Evolutionary conservation across 2,329 filamentous ascomycete species (phyloP).

Genomic region (Diaporthe capsici): DNA sequence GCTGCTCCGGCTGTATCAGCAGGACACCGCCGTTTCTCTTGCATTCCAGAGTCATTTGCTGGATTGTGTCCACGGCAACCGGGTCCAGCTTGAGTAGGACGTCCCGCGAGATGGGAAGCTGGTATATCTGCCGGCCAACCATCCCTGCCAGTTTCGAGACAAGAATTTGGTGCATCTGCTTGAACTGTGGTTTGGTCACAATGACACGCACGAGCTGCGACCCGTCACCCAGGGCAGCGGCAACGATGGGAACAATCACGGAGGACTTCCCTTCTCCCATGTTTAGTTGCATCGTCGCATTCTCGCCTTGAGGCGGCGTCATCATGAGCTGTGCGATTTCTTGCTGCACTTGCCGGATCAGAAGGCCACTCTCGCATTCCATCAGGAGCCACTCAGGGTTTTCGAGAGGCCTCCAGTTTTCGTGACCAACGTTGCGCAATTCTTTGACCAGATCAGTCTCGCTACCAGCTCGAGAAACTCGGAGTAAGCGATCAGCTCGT

Average conservation of each 20-base stretch:
- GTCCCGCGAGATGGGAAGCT: constrained; percentile 71
- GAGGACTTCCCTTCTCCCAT: constrained; percentile 82
- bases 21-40: constrained; percentile 66
- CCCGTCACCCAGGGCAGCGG: constrained; percentile 65
- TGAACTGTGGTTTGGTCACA: constrained; percentile 72
- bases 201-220: constrained; percentile 68
- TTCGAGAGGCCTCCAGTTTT: constrained; percentile 65
- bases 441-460: constrained; percentile 56
- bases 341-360: constrained; percentile 72
- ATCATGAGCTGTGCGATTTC: constrained; percentile 72
- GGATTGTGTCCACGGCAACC: constrained; percentile 53
- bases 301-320: constrained; percentile 53
- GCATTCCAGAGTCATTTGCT: constrained; percentile 59
- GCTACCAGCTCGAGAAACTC: constrained; percentile 41
- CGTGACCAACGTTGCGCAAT: constrained; percentile 65
- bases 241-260: constrained; percentile 77
- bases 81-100: constrained; percentile 50
- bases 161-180: constrained; percentile 73
- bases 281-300: constrained; percentile 75
- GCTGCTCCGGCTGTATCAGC: constrained; percentile 74
- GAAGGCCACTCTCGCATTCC: constrained; percentile 73
- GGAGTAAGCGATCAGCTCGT: constrained; percentile 57
- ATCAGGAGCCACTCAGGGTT: constrained; percentile 74
- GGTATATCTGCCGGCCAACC: constrained; percentile 65
- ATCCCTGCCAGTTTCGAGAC: constrained; percentile 69